These are phyloP conservation scores for Avena eriantha DNA, from an alignment of 176 grass and related monocot species.

Conservation along the genomic window DNA sequence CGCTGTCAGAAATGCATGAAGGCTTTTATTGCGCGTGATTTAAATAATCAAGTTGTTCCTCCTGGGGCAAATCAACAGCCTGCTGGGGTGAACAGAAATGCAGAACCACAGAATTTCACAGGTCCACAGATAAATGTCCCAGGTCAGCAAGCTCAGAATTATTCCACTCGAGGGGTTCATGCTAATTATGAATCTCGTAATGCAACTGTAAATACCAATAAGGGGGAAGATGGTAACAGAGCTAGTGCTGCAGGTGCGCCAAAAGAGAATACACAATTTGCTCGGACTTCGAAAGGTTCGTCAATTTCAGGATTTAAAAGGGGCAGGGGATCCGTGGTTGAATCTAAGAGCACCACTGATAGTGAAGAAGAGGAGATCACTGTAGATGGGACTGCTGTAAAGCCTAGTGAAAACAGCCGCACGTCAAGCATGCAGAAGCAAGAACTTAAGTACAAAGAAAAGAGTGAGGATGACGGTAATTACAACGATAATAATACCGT, in stretches of 20 bases:
- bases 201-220: conserved; percentile 42
- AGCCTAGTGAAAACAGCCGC: conserved; percentile 39
- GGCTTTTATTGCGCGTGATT: conserved; percentile 79
- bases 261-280: conserved; percentile 55
- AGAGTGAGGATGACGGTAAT: conserved; percentile 47
- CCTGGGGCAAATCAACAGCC: conserved; percentile 37
- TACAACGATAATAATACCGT: conserved; percentile 33
- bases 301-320: conserved; percentile 59
- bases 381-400: conserved; percentile 32
- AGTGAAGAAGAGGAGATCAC: conserved; percentile 54
- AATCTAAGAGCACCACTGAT: conserved; percentile 57
- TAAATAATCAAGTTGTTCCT: conserved; percentile 54
- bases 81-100: conserved; percentile 48
- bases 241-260: conserved; percentile 37
- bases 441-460: conserved; percentile 73
- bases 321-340: conserved; percentile 52
- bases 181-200: conserved; percentile 35
- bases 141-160: conserved; percentile 40
- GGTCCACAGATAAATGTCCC: conserved; percentile 40
- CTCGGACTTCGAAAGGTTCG: conserved; percentile 40
- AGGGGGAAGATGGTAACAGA: conserved; percentile 32
- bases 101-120: conserved; percentile 50
- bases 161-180: conserved; percentile 39
- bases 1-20: conserved; percentile 85
- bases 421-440: conserved; percentile 74